Conservation (phyloP, 2,329 filamentous ascomycete species). For the Paecilomyces sp. region DNA sequence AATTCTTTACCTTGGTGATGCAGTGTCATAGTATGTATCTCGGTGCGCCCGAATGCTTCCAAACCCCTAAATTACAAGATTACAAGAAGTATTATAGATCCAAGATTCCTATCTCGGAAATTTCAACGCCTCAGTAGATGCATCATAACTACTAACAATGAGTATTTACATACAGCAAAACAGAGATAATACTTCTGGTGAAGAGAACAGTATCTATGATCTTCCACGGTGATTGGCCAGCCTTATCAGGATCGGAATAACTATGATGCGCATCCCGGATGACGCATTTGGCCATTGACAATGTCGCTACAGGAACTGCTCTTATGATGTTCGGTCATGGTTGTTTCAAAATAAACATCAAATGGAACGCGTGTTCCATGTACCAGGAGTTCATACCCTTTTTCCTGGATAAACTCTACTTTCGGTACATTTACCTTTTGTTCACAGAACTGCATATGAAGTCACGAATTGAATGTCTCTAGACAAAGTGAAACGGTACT, state of each 20-base stretch:
- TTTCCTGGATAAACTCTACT: neutral
- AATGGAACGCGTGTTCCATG: neutral
- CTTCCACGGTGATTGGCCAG: neutral
- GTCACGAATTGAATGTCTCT: neutral
- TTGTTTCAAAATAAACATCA: neutral
- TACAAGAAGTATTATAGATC: too few species aligned
- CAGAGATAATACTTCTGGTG: neutral
- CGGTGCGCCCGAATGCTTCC: too few species aligned
- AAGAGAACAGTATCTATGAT: neutral
- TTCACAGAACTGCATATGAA: neutral
- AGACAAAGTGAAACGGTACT: neutral
- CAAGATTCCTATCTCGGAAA: too few species aligned
- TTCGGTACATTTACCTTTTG: neutral
- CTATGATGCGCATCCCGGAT: neutral
- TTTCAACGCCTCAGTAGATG: too few species aligned
- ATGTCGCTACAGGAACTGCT: neutral
- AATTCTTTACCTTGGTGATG: too few species aligned
- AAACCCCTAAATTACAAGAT: too few species aligned
- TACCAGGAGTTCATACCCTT: neutral
- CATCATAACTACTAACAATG: neutral
- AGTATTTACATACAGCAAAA: neutral
- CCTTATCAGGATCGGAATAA: conserved; percentile 3
- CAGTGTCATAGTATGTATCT: too few species aligned
- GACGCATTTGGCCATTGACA: neutral
- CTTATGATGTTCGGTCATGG: neutral